These are phyloP conservation scores for Venustampulla echinocandica DNA, from an alignment of 495 filamentous ascomycete genomes.

Conservation along the genomic window DNA sequence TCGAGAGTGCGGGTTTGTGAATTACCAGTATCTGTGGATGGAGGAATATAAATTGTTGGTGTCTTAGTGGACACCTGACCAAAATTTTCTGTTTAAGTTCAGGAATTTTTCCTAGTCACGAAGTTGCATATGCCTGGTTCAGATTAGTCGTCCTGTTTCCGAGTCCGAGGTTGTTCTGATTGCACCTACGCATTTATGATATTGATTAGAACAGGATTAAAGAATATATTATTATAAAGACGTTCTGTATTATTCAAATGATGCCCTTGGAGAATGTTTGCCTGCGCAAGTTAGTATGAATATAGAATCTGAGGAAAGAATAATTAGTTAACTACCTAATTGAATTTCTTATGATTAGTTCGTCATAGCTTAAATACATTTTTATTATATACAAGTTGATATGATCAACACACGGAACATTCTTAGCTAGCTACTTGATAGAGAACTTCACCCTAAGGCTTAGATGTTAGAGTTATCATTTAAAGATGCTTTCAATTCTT, in stretches of 20 bases:
- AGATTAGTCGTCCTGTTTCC: background rate
- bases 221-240: conserved; percentile 29
- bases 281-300: conserved; percentile 8
- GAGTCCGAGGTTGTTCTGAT: background rate
- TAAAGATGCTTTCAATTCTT: conserved; percentile 13
- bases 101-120: conserved; percentile 30
- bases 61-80: conserved; percentile 30
- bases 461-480: conserved; percentile 20
- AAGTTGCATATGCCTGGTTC: conserved; percentile 27
- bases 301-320: background rate
- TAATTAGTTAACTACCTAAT: conserved; percentile 25
- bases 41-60: conserved; percentile 22
- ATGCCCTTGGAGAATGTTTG: conserved; percentile 26
- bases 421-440: conserved; percentile 25
- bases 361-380: conserved; percentile 20
- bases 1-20: conserved; percentile 26
- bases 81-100: conserved; percentile 21
- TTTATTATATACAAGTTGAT: conserved; percentile 22
- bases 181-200: conserved; percentile 24
- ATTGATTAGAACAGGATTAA: conserved; percentile 29
- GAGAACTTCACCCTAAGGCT: conserved; percentile 20
- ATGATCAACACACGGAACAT: conserved; percentile 20
- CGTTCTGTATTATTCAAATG: conserved; percentile 23
- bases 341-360: conserved; percentile 22
- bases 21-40: conserved; percentile 23